Base-by-base conservation (phyloP, 75 land plant genomes). In the Selaginella moellendorffii region DNA sequence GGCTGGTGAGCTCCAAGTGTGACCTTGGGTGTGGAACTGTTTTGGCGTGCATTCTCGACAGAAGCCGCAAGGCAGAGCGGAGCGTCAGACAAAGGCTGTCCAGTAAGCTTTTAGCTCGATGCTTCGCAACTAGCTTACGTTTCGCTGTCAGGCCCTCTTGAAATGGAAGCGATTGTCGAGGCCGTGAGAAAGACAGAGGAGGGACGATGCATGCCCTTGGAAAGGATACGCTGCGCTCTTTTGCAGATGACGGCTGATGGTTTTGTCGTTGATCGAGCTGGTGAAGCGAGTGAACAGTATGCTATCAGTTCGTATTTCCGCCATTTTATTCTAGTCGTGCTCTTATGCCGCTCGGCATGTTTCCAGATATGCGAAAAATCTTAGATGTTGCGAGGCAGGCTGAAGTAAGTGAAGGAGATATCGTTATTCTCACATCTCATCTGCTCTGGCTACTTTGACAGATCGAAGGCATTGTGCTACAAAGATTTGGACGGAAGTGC, bases 401-500 rank as follows among this genome's bases (percentile, higher is more conserved):
- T 62, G 96, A 90, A 83, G 96, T 89, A 67, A 22, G 26, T 19
- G 1, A 25, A 1, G 22, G n/a, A 1, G 1, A 18, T 31, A 5
- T 71, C 31, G 2, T 18, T 0, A 31, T 54, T 68, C 10, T 42
- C 60, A 52, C 53, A 30, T 18, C 14, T 36, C 14, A 5, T 14
- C 46, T 5, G 46, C 14, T 5, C 46, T 36, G 14, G 14, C 46
- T 14, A 36, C 5, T 5, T 60, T 9, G 1, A 23, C 29, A 28
- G 61, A 29, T 91, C 29, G 97, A 91, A 73, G 79, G 84, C 17
- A 71, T 87, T 65, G 81, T 85, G 24, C 68, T 81, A 46, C 83
- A 85, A 64, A 79, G 84, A 65, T 85, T 80, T 79, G 93, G 97
- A 26, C 71, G 70, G 65, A 87, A 83, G 24, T 87, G 88, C 28